Evolutionary conservation across 169 alveolate genomes (phyloP).

Genomic region (Eimeria necatrix): DNA sequence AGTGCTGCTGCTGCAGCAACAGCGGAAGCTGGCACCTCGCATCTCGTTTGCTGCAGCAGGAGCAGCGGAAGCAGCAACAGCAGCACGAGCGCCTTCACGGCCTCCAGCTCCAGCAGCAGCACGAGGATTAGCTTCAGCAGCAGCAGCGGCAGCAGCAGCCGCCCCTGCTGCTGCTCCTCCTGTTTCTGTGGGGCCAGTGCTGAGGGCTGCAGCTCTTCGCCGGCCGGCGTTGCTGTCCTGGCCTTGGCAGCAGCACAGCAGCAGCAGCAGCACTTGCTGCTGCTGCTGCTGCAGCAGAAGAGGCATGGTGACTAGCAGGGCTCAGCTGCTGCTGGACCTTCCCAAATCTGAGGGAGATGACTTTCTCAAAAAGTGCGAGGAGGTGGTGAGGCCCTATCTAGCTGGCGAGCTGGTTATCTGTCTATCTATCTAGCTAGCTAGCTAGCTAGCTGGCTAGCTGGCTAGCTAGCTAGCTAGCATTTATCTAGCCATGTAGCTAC

Average conservation of each 20-base stretch:
- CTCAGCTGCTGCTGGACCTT: constrained; percentile 16
- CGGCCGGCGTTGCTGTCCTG: not conserved
- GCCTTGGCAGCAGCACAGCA: not conserved
- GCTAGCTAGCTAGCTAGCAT: too few relatives aligned
- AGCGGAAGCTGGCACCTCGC: not conserved
- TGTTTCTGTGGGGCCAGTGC: not conserved
- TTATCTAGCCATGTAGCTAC: too few relatives aligned
- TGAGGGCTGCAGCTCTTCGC: not conserved
- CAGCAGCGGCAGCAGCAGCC: not conserved
- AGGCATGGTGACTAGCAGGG: constrained; percentile 8
- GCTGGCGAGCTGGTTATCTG: too few relatives aligned
- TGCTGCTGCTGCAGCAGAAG: constrained; percentile 36
- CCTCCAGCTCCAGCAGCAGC: not conserved
- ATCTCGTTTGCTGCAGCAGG: not conserved
- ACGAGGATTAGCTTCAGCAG: not conserved
- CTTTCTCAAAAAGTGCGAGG: not conserved
- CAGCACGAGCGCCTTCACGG: not conserved
- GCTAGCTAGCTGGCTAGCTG: too few relatives aligned
- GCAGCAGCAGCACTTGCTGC: not conserved
- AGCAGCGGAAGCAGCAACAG: not conserved
- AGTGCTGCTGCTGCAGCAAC: not conserved
- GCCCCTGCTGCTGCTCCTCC: not conserved
- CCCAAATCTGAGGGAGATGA: constrained; percentile 4
- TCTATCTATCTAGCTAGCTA: too few relatives aligned
- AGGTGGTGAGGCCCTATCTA: constrained; percentile 2